These are phyloP conservation scores for Aphanomyces euteiches DNA, from an alignment of 352 stramenopile genomes.

Conservation along the genomic window DNA sequence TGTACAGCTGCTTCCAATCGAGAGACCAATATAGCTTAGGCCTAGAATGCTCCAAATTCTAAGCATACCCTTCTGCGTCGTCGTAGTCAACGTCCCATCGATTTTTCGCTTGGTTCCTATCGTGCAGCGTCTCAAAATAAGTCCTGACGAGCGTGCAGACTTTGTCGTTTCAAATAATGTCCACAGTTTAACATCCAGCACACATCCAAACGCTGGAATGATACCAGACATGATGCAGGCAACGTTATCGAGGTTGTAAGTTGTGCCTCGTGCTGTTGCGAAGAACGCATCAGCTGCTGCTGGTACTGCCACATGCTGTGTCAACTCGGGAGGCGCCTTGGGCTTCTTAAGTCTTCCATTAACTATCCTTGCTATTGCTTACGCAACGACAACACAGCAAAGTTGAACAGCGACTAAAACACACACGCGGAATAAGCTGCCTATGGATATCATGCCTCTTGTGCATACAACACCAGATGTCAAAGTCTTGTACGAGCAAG, in stretches of 20 bases:
- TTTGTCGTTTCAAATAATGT: not conserved
- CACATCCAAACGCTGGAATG: not conserved
- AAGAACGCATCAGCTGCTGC: not conserved
- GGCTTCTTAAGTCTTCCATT: not conserved
- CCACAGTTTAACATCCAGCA: constrained; percentile 21
- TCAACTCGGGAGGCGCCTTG: not conserved
- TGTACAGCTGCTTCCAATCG: not conserved
- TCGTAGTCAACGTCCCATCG: not conserved
- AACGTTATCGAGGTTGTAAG: not conserved
- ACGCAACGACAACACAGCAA: not conserved
- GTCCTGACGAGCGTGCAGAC: not conserved
- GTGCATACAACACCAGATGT: not conserved
- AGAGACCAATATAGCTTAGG: not conserved
- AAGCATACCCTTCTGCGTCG: not conserved
- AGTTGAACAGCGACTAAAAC: not conserved
- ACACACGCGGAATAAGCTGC: not conserved
- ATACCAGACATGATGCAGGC: constrained; percentile 6
- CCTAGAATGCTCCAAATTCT: not conserved
- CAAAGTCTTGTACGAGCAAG: not conserved
- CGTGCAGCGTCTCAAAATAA: too few relatives aligned
- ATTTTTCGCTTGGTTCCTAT: too few relatives aligned
- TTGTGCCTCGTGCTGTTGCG: not conserved
- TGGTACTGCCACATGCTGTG: not conserved
- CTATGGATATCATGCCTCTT: not conserved
- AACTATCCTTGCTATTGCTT: too few relatives aligned